These are phyloP conservation scores for Aspergillus carlsbadensis DNA, from an alignment of 495 filamentous ascomycete genomes.

Conservation along the genomic window DNA sequence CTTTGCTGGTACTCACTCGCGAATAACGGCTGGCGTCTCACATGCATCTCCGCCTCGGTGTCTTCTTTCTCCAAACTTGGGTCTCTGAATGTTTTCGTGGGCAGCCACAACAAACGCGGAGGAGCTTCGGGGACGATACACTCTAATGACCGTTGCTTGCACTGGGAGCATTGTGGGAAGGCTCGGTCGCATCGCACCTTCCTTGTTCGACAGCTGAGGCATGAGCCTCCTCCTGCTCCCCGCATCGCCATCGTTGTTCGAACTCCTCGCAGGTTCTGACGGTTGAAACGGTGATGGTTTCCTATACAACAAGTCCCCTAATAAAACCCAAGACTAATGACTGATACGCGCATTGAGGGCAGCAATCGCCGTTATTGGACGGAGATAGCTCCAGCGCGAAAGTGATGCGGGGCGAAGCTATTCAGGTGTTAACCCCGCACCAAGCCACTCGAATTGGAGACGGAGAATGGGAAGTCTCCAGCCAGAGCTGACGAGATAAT, in stretches of 20 bases:
- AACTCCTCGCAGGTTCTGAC: neutral
- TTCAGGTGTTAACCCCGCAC: conserved; percentile 7
- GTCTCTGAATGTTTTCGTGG: neutral
- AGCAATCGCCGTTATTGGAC: neutral
- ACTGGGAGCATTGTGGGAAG: conserved; percentile 8
- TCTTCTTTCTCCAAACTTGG: neutral
- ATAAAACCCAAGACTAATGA: no score
- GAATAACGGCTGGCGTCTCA: conserved; percentile 2
- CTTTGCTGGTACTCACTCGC: conserved; percentile 2
- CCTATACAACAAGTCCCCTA: neutral
- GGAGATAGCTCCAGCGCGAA: conserved; percentile 4
- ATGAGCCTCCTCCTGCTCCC: conserved; percentile 1
- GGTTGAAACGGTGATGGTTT: neutral
- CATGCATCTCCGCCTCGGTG: conserved; percentile 10
- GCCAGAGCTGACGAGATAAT: neutral
- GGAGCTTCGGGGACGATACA: conserved; percentile 3
- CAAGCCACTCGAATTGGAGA: neutral
- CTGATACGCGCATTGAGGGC: no score
- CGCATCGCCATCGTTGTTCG: neutral
- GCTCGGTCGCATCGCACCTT: conserved; percentile 11
- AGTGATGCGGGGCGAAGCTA: neutral
- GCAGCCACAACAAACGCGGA: conserved; percentile 9
- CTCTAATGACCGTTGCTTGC: conserved; percentile 1
- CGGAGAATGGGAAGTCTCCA: neutral
- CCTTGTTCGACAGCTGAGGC: conserved; percentile 7